Base-by-base conservation (phyloP, 495 filamentous ascomycete species). In the Aspergillus wentii region DNA sequence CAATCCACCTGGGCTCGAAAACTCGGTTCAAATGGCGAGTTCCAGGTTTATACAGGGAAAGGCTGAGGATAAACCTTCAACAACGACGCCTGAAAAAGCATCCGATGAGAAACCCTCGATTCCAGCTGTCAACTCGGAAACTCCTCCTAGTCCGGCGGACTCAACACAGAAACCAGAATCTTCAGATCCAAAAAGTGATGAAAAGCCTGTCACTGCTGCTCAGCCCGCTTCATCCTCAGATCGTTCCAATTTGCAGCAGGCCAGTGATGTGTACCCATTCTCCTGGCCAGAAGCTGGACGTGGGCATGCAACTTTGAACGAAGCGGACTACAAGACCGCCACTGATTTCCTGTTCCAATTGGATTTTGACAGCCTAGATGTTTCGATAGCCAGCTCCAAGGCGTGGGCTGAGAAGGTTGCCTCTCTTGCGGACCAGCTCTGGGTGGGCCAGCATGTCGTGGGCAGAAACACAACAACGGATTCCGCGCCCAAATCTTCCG, bases 321-420 rank as follows among this genome's bases (percentile, higher is more conserved):
- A 86, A 23, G 71, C 71, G 36, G 78, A 80, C 26, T 98, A 95
- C 63, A 82, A 85, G 41, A 72, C 78, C 8, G 77, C 82, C n/a
- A 76, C 80, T 39, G 83, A 94, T 46, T 62, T 87, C 22, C 68
- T 98, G 1, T 74, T 95, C n/a, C 77, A 83, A 17, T 75, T 90
- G 10, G 87, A 96, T 56, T 96, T 96, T 60, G 79, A 79, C 8
- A 82, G 78, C 23, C 47, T 81, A 17, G 71, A 80, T 3, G 73
- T 84, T n/a, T 83, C 88, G 4, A 62, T 62, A 10, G 63, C 68
- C 16, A 88, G 85, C 52, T 89, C 87, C 8, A 66, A 59, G 37
- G 74, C 80, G 27, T 96, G 89, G 84, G 71, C 85, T 15, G 74
- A 78, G 19, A 72, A 82, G 33, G 72, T 80, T 4, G 66, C 66